Evolutionary conservation across 345 rosid genomes (phyloP), one percentile per base, ranked within the genome.

Genomic region (Bruguiera parviflora): DNA sequence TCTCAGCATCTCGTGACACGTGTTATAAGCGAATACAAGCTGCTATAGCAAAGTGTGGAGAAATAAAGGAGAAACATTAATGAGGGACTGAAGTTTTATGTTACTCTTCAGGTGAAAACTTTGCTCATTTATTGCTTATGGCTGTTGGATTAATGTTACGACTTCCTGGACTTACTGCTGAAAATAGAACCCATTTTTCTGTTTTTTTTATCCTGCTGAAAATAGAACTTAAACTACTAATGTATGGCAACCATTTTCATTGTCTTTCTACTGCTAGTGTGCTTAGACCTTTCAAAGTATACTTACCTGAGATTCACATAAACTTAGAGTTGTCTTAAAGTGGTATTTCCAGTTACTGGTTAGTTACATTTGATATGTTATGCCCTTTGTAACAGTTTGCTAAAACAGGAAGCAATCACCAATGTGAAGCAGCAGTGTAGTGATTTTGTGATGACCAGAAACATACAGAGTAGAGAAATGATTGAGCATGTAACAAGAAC

Each of bases 381-480:
- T 43, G 19, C 49, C 18, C 5, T 43, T 39, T 43, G 49, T 13
- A 11, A 43, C 3, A 3, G 19, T 43, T 43, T 43, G 32, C 43
- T 69, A 64, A 37, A 65, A 80, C 84, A 95, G 97, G 99, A 92
- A 33, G 98, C 99, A 58, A 88, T 95, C 80, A 87, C 90, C 75
- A 95, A 92, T 67, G 75, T 92, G 72, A 90, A 95, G 88, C 99
- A 90, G 83, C 98, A 92, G 69, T 88, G 96, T 83, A 90, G 94
- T 71, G 99, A 95, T 79, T 95, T 88, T 83, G 94, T 86, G 72
- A 88, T 95, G 98, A 95, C 99, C 51, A 86, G 99, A 81, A 90
- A 80, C 82, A 95, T 92, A 72, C 98, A 95, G 73, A 88, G 99
- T 77, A 89, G 88, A 64, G 99, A 95, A 79, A 95, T 95, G 99